Percentiles rank a stretch among this genome's conserved stretches.
phyloP scores from a whole-genome alignment of 176 grass and related monocot genomes.

The Ananas comosus region DNA sequence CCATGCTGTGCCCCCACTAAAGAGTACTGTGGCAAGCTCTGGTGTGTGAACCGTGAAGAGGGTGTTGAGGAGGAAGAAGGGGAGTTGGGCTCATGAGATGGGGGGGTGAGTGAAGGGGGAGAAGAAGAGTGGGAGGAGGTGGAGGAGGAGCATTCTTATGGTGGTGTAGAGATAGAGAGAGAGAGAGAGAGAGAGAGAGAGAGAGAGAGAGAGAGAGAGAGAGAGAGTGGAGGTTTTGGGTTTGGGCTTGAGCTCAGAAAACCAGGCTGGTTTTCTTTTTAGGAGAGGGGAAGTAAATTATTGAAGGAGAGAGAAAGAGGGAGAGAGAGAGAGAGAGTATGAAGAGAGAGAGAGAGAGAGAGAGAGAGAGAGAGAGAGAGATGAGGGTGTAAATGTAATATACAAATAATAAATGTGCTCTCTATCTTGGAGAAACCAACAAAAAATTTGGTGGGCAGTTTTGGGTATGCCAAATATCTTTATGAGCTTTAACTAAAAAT shows the following conservation, averaged over 20 bases:
- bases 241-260: conserved; percentile 26
- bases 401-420: conserved; percentile 1
- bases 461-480: not conserved
- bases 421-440: conserved; percentile 18
- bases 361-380: conserved; percentile 13
- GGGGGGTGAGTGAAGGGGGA: not conserved
- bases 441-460: conserved; percentile 15
- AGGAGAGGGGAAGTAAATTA: conserved; percentile 15
- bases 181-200: not conserved
- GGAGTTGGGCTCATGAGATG: conserved; percentile 16
- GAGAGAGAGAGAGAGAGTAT: conserved; percentile 7
- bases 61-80: not conserved
- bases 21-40: too few relatives aligned
- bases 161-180: not conserved
- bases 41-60: too few relatives aligned
- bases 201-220: not conserved
- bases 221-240: conserved; percentile 5
- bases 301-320: not conserved
- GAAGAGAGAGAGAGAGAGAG: not conserved
- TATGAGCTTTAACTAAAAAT: not conserved
- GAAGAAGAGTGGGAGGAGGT: not conserved
- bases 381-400: not conserved
- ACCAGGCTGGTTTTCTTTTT: conserved; percentile 26
- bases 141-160: conserved; percentile 9
- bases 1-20: too few relatives aligned